Percentiles rank a stretch among this genome's conserved stretches.
These are phyloP conservation scores for Scheffersomyces quercinus DNA, from an alignment of 1,139 yeast genomes.

Conservation along the genomic window DNA sequence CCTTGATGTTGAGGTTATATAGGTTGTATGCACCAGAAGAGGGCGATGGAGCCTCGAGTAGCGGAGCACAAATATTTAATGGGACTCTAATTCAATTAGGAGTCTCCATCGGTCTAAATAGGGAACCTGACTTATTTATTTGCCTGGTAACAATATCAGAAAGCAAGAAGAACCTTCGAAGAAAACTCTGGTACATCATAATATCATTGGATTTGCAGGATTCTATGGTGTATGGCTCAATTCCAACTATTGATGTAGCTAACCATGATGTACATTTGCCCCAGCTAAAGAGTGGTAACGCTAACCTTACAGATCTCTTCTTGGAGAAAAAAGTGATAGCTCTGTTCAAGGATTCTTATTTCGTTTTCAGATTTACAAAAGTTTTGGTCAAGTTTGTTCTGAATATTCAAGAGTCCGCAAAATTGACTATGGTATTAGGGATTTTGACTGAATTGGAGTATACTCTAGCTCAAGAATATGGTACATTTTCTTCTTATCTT, in stretches of 20 bases:
- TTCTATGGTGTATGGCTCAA: constrained; percentile 9
- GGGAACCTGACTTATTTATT: constrained; percentile 5
- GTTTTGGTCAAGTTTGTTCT: constrained; percentile 5
- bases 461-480: constrained; percentile 6
- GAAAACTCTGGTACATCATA: constrained; percentile 23
- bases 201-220: constrained; percentile 16
- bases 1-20: constrained; percentile 18
- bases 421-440: constrained; percentile 7
- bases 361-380: neutral
- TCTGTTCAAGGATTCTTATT: constrained; percentile 8
- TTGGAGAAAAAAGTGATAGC: constrained; percentile 19
- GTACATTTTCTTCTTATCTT: neutral
- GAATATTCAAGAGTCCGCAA: constrained; percentile 6
- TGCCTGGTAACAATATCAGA: constrained; percentile 1
- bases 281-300: constrained; percentile 11
- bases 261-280: constrained; percentile 23
- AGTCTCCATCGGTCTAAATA: constrained; percentile 4
- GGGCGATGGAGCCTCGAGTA: constrained; percentile 16
- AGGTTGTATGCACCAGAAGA: constrained; percentile 27
- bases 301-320: constrained; percentile 12
- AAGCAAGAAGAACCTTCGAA: constrained; percentile 2
- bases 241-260: constrained; percentile 15
- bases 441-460: constrained; percentile 7
- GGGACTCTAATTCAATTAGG: constrained; percentile 7
- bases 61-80: constrained; percentile 5